Percentiles rank a stretch among this genome's conserved stretches.
Conservation (phyloP, 768 basidiomycete genomes). For the Leccinum disarticulatum region DNA sequence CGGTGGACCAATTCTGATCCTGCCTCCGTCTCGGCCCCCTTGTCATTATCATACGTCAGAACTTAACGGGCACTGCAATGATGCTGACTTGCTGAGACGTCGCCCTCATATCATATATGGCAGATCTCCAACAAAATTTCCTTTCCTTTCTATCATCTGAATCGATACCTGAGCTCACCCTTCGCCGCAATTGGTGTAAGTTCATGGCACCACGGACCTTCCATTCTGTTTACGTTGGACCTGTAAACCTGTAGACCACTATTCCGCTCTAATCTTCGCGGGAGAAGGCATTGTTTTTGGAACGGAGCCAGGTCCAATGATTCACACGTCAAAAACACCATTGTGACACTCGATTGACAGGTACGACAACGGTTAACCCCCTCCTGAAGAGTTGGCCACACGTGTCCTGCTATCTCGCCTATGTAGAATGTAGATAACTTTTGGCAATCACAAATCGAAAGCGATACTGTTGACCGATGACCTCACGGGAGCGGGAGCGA, state of each 20-base stretch:
- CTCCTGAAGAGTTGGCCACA: constrained; percentile 2
- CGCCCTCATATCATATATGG: background rate
- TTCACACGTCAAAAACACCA: constrained; percentile 20
- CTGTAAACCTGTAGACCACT: background rate
- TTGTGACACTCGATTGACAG: constrained; percentile 5
- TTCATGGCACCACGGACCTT: background rate
- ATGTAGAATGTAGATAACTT: constrained; percentile 5
- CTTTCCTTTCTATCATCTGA: background rate
- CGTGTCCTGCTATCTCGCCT: constrained; percentile 13
- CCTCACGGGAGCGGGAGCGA: constrained; percentile 4
- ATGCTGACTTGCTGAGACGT: background rate
- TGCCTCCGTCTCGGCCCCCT: background rate
- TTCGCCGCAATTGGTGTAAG: background rate
- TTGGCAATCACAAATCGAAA: background rate
- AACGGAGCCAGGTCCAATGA: constrained; percentile 7
- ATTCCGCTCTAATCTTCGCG: constrained; percentile 23
- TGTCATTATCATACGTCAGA: constrained; percentile 1
- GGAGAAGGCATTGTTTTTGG: constrained; percentile 21
- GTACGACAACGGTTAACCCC: constrained; percentile 11
- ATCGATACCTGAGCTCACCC: background rate
- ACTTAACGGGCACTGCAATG: background rate
- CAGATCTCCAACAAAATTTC: background rate
- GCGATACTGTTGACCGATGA: constrained; percentile 11
- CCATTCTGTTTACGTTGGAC: background rate
- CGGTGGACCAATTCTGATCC: constrained; percentile 2